Conservation (phyloP, 1,284 basidiomycete species). For the Acaromyces ingoldii region DNA sequence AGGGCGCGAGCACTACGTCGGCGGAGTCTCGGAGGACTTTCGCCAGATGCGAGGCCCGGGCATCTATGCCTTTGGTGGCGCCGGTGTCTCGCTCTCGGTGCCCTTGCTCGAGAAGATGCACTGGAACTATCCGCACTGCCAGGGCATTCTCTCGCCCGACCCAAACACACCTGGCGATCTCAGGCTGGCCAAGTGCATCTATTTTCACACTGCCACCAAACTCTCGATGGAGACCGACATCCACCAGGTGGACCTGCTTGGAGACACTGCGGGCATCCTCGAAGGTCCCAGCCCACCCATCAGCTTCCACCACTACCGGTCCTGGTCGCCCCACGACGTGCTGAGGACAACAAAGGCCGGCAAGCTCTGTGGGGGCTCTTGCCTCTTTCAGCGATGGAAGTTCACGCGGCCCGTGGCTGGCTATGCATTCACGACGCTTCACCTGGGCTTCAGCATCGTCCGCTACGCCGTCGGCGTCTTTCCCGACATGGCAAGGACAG, state of each 20-base stretch:
- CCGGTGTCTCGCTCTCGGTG: slow-evolving; percentile 4
- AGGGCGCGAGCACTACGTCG: neutral
- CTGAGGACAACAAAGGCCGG: neutral
- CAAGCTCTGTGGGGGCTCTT: neutral
- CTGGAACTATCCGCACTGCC: neutral
- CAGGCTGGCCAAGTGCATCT: slow-evolving; percentile 4
- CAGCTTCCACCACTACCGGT: slow-evolving; percentile 4
- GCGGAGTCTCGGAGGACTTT: slow-evolving; percentile 5
- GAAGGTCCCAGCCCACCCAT: slow-evolving; percentile 4
- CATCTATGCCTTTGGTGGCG: slow-evolving; percentile 8
- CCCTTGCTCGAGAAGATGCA: neutral
- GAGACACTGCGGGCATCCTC: slow-evolving; percentile 4
- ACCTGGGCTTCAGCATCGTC: neutral
- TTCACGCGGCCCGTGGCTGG: slow-evolving; percentile 1
- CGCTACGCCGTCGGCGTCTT: neutral
- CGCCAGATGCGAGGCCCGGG: slow-evolving; percentile 1
- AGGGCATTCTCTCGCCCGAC: neutral
- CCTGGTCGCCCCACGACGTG: neutral
- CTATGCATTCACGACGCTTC: neutral
- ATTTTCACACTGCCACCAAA: slow-evolving; percentile 8
- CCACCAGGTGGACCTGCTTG: slow-evolving; percentile 4
- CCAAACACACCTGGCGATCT: slow-evolving; percentile 3
- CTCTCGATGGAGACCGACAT: slow-evolving; percentile 2
- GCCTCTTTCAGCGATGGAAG: slow-evolving; percentile 1
- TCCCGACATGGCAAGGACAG: neutral